Base-by-base conservation (phyloP, 129 eudicot genomes). In the Centella asiatica region DNA sequence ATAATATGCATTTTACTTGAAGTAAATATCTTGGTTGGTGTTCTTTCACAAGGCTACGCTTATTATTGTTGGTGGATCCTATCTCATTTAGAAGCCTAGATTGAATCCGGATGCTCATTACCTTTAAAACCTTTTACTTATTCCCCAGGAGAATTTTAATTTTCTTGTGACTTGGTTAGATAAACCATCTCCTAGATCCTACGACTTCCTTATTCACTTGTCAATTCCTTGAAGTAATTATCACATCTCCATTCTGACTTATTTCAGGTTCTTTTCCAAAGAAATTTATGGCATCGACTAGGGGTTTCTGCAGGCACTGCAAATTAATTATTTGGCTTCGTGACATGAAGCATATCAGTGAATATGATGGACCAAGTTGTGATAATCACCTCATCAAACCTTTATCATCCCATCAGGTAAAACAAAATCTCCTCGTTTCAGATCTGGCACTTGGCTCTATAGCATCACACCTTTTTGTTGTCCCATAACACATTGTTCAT, bases 291-390 rank as follows among this genome's bases (percentile, higher is more conserved):
- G 66, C 70, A 58, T 76, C 67, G 53, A 61, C 67, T 32, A 83
- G 95, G 68, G 97, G 94, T 51, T 81, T 70, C 77, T 90, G 95
- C 70, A 59, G 48, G 57, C 68, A 62, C 49, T 90, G 98, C 69
- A 20, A 50, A 53, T 65, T 75, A 62, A 59, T 87, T 4, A 58
- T 84, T 59, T 87, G 98, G 98, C 73, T 81, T 6, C 77, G 46
- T 17, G 81, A 77, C 66, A 37, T 74, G 73, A 49, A 62, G 32
- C 72, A 67, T 69, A 36, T 64, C 37, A 67, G 57, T 12, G n/a
- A 50, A 44, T 60, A 32, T 29, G 58, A 44, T 62, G 32, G 64
- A 53, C 40, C 46, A 51, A 49, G 54, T 57, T 78, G 77, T 37
- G 65, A 49, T 45, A 55, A 76, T 44, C 89, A 70, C 73, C 78